Evolutionary conservation across 192 early-diverging fungal genomes (phyloP), one percentile per base, ranked within the genome.

Genomic region (Backusella liffmaniae): DNA sequence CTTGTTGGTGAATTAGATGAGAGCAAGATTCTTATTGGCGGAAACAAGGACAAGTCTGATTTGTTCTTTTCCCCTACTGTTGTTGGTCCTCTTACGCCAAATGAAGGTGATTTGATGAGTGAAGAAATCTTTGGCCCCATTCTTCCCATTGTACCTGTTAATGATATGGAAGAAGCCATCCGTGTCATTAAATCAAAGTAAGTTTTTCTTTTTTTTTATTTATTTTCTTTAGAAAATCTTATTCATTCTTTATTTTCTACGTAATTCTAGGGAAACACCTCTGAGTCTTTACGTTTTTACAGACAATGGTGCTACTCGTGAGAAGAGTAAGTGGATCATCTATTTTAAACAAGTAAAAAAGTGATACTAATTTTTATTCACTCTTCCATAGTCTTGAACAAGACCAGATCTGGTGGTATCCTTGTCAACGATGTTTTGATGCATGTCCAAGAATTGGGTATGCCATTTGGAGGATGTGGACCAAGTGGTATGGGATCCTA

Each of bases 381-480:
- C 67, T 29, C 9, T 76, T 46, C 8, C 10, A 12, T 46, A 80
- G 73, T 82, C 36, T 35, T 82, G 23, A 70, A 82, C 35, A 75
- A 78, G 9, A 92, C 92, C 10, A 83, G 83, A 66, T 91, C 93
- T 12, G 96, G 96, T 23, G 84, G 80, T 34, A 90, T 85, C 16
- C 53, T 86, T 9, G 86, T 92, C 76, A 97, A 97, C 82, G 95
- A 96, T 79, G 85, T 88, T 1, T 74, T 94, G 65, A 86, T 93
- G 79, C 90, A 90, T 30, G 69, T 86, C 41, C 70, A 76, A 29
- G 86, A 87, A 75, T 29, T 44, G 8, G 71, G 72, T n/a, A 72
- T 92, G 5, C 94, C 94, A 29, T 96, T 95, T 79, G 94, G 93
- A 51, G 96, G 95, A 46, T 85, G 92, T 8, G 94, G 94, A 0